A percentile compares a stretch with the other conserved stretches of the same genome.
Conservation (phyloP, 2,329 filamentous ascomycete genomes). For the Hortaea sp. region DNA sequence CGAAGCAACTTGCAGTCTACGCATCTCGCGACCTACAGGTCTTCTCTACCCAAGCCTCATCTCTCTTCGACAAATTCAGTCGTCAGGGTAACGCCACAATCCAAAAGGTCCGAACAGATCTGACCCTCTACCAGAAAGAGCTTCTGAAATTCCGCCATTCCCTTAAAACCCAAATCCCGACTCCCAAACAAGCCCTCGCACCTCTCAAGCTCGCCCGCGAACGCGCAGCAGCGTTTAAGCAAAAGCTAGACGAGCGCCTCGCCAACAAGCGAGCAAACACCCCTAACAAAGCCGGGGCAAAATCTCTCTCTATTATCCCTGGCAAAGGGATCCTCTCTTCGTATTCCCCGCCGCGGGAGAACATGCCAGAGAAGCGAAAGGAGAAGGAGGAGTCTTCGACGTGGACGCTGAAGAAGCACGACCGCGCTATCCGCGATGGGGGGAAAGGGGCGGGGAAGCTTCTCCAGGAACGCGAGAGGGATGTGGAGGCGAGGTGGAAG, state of each 20-base stretch:
- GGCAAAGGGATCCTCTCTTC: background rate
- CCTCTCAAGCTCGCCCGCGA: slow-evolving; percentile 3
- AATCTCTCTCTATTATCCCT: background rate
- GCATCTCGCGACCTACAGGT: slow-evolving; percentile 16
- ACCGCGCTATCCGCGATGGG: background rate
- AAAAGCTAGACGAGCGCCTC: background rate
- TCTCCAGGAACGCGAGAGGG: background rate
- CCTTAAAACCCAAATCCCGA: background rate
- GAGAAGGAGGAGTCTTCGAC: background rate
- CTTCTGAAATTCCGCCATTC: background rate
- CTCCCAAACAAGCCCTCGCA: background rate
- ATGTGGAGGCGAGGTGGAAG: background rate
- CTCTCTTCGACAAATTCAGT: slow-evolving; percentile 3
- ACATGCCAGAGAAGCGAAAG: background rate
- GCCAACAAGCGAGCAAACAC: background rate
- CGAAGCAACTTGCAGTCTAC: slow-evolving; percentile 16
- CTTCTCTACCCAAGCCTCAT: slow-evolving; percentile 13
- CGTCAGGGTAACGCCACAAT: slow-evolving; percentile 1
- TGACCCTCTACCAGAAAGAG: slow-evolving; percentile 1
- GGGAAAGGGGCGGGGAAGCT: background rate
- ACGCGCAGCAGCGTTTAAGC: slow-evolving; percentile 1
- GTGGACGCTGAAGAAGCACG: background rate
- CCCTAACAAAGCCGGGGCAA: background rate
- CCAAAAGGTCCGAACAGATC: slow-evolving; percentile 1
- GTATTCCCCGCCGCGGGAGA: background rate